Evolutionary conservation across 1,284 basidiomycete genomes (phyloP).

Genomic region (Puccinia triticina): DNA sequence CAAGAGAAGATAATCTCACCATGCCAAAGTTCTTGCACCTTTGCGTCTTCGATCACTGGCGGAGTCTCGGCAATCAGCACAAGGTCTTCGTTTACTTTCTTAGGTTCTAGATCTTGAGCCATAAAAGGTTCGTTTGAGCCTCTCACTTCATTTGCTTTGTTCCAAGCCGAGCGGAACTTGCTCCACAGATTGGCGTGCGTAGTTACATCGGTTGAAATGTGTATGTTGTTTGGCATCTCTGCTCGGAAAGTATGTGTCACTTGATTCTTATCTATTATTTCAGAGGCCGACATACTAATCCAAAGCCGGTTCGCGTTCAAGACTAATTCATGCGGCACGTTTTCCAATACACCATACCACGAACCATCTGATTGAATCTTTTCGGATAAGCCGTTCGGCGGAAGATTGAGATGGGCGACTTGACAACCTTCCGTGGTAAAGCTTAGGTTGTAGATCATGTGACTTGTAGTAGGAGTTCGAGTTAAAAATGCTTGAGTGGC

Average conservation of each 20-base stretch:
- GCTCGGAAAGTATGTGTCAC: constrained; percentile 28
- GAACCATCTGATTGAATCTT: constrained; percentile 29
- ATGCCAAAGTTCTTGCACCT: constrained; percentile 46
- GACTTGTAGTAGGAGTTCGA: constrained; percentile 19
- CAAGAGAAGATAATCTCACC: neutral
- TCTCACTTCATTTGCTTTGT: constrained; percentile 23
- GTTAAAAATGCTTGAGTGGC: constrained; percentile 27
- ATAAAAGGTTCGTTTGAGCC: constrained; percentile 1
- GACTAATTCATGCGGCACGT: constrained; percentile 19
- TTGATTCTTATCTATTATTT: constrained; percentile 15
- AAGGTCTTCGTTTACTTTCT: neutral
- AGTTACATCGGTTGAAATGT: constrained; percentile 40
- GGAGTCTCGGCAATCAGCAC: constrained; percentile 10
- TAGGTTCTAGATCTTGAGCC: neutral
- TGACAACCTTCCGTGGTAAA: constrained; percentile 35
- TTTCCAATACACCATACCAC: constrained; percentile 24
- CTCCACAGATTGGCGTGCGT: constrained; percentile 35
- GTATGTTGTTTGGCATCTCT: constrained; percentile 40
- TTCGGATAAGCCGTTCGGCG: constrained; percentile 32
- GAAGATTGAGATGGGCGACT: constrained; percentile 27
- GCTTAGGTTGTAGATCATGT: neutral
- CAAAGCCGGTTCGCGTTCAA: constrained; percentile 34
- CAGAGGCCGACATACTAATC: constrained; percentile 40
- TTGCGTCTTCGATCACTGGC: constrained; percentile 38
- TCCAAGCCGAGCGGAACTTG: constrained; percentile 38